Base-by-base conservation (phyloP, 257 asterid species). In the Osmanthus fragrans region DNA sequence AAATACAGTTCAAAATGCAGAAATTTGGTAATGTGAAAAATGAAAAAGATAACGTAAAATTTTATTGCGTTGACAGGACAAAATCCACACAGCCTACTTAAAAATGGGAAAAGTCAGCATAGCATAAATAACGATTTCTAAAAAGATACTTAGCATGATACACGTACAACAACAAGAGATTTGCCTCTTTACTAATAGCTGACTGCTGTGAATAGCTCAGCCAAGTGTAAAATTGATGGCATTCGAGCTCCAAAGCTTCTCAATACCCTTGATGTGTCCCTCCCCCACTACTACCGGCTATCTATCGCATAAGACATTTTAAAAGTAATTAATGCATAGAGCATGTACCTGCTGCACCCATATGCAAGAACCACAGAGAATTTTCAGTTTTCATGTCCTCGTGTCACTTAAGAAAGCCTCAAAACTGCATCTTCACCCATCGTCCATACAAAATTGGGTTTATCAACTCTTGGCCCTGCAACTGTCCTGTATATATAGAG, bases 371-470 rank as follows among this genome's bases (percentile, higher is more conserved):
- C 93, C 98, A 1, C 16, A 74, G 81, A 74, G 80, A 2, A 95
- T 97, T 21, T 90, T 95, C 27, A 93, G 91, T 39, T 39, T 34
- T 72, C 73, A 68, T 64, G 86, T 87, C 96, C 96, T 49, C 75
- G 70, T 8, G 11, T 3, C 36, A 11, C 45, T 83, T 74, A 89
- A 67, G 89, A 77, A 72, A 75, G 77, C 65, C 88, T 81, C 84
- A 78, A 27, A 1, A 81, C 79, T 21, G 86, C 76, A 34, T 87
- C 91, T 78, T 86, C 84, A 13, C 85, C 89, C 90, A 86, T 87
- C 4, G 88, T 93, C 96, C 96, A 92, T 23, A 96, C 98, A 13
- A 84, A 96, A 49, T 84, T 88, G 3, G 99, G 99, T 92, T 81
- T 87, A 85, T 96, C 99, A 18, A 76, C 86, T 88, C 99, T 94